Percentiles rank a stretch among this genome's conserved stretches.
Evolutionary conservation across 1,284 basidiomycete genomes (phyloP).

Genomic region (Blastosporella zonata): DNA sequence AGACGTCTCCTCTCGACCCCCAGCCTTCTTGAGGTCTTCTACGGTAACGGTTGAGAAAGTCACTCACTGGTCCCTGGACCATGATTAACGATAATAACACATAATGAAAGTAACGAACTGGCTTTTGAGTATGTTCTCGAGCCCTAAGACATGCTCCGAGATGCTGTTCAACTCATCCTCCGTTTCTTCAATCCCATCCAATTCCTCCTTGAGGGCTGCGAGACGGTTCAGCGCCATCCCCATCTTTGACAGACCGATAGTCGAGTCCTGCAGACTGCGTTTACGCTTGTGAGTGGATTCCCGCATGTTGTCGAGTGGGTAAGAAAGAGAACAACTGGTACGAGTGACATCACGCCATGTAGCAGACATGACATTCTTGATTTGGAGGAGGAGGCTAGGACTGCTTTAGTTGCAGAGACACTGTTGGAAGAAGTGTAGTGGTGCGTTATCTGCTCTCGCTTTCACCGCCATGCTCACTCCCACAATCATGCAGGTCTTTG

Average conservation of each 20-base stretch:
- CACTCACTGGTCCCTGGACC: conserved; percentile 24
- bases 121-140: conserved; percentile 25
- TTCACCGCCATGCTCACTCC: background rate
- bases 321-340: too few species aligned
- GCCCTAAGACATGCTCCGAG: conserved; percentile 20
- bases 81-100: conserved; percentile 14
- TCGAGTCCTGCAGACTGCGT: background rate
- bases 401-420: conserved; percentile 31
- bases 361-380: too few species aligned
- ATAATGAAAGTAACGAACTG: conserved; percentile 20
- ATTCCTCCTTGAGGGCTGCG: conserved; percentile 24
- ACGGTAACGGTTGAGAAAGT: conserved; percentile 22
- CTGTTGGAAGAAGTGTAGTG: conserved; percentile 32
- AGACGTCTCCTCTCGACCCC: conserved; percentile 24
- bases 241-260: conserved; percentile 24
- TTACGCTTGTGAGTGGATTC: background rate
- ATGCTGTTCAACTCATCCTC: conserved; percentile 22
- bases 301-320: too few species aligned
- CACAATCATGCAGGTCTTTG: conserved; percentile 16
- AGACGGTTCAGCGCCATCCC: conserved; percentile 22
- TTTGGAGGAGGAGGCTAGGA: conserved; percentile 32
- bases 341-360: too few species aligned
- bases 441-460: conserved; percentile 9
- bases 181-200: conserved; percentile 26
- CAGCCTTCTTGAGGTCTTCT: conserved; percentile 23